Evolutionary conservation across 1,139 yeast genomes (phyloP).

Genomic region (Geotrichum reessii): DNA sequence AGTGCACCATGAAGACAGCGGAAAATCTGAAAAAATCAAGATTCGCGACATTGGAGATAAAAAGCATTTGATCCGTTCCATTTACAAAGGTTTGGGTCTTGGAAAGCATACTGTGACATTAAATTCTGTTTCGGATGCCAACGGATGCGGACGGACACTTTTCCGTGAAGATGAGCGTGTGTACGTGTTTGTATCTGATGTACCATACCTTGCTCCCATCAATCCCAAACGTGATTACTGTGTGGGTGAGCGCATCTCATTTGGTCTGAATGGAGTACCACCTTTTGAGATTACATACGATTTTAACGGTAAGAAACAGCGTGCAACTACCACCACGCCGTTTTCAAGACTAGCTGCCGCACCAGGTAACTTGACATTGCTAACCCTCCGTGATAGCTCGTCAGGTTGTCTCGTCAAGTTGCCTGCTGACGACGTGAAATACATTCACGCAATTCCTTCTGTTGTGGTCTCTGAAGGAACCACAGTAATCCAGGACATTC

Average conservation of each 20-base stretch:
- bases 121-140: conserved; percentile 54
- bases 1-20: conserved; percentile 50
- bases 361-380: conserved; percentile 68
- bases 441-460: conserved; percentile 78
- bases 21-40: conserved; percentile 41
- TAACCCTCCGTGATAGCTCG: conserved; percentile 69
- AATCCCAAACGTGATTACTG: conserved; percentile 53
- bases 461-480: conserved; percentile 84
- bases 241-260: conserved; percentile 85
- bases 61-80: conserved; percentile 34
- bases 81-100: conserved; percentile 44
- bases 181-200: conserved; percentile 61
- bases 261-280: conserved; percentile 68
- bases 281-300: conserved; percentile 72
- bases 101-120: conserved; percentile 58
- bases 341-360: conserved; percentile 72
- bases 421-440: conserved; percentile 31
- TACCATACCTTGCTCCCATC: conserved; percentile 56
- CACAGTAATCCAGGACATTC: conserved; percentile 69
- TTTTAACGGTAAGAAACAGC: conserved; percentile 59
- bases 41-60: conserved; percentile 36
- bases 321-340: conserved; percentile 52
- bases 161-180: conserved; percentile 34
- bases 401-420: conserved; percentile 66
- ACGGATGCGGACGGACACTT: conserved; percentile 55